A percentile compares a stretch with the other conserved stretches of the same genome.
Evolutionary conservation across 768 basidiomycete species (phyloP).

Genomic region (Gloeostereum incarnatum): DNA sequence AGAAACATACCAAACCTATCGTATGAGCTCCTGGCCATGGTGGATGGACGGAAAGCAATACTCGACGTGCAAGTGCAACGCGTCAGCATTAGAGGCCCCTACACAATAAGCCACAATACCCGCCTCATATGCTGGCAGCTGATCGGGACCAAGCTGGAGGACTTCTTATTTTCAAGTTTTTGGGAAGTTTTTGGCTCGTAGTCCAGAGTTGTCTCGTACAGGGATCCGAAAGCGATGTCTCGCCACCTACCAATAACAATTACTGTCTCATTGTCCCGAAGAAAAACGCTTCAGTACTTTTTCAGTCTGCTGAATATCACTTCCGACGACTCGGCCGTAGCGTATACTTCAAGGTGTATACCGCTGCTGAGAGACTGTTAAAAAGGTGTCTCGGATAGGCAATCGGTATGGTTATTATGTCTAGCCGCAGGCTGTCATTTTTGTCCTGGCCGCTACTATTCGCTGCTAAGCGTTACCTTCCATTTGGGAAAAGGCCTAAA

Average conservation of each 20-base stretch:
- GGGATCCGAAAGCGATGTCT: constrained; percentile 79
- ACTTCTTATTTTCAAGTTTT: no score
- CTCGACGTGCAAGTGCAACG: no score
- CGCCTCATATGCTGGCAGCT: no score
- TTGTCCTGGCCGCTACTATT: no score
- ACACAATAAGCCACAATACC: no score
- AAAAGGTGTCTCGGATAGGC: constrained; percentile 87
- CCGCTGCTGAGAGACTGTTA: constrained; percentile 76
- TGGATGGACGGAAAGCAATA: no score
- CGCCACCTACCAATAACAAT: neutral
- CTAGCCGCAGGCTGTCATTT: no score
- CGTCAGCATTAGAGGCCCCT: no score
- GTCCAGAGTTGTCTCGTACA: constrained; percentile 65
- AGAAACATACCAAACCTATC: constrained; percentile 46
- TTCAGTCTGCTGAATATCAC: constrained; percentile 91
- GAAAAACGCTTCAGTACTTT: constrained; percentile 94
- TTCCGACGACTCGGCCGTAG: constrained; percentile 87
- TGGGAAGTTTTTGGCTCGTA: no score
- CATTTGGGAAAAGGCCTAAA: no score
- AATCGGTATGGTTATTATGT: constrained; percentile 83
- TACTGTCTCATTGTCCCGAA: constrained; percentile 18
- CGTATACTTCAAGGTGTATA: constrained; percentile 88
- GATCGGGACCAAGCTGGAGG: no score
- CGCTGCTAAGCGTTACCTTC: no score
- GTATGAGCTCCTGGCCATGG: constrained; percentile 92